Evolutionary conservation across 306 rosid species (phyloP).

Genomic region (Quillaja saponaria): DNA sequence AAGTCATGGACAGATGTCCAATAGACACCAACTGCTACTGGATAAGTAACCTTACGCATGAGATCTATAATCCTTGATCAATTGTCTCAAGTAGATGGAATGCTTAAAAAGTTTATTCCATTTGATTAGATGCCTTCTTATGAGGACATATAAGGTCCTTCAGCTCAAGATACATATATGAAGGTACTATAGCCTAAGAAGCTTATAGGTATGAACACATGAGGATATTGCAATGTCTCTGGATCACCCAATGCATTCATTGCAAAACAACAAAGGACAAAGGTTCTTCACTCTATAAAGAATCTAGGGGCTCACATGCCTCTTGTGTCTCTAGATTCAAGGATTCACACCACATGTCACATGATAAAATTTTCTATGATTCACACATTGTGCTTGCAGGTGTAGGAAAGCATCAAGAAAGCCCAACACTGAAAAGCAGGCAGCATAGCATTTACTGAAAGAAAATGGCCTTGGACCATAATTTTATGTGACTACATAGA

Average conservation of each 20-base stretch:
- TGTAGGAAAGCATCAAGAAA: slow-evolving; percentile 3
- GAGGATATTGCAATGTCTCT: too few species aligned
- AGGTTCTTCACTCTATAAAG: not conserved
- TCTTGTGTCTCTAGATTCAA: not conserved
- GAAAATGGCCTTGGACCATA: not conserved
- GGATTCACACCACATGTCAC: not conserved
- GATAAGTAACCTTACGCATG: not conserved
- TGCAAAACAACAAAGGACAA: slow-evolving; percentile 1
- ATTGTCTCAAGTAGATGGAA: not conserved
- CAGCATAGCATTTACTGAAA: slow-evolving; percentile 3
- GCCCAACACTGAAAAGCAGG: not conserved
- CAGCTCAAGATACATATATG: too few species aligned
- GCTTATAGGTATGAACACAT: too few species aligned
- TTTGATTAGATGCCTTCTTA: not conserved
- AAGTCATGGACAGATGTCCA: too few species aligned
- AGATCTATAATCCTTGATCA: not conserved
- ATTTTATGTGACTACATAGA: not conserved
- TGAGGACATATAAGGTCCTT: too few species aligned
- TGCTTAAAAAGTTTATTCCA: not conserved
- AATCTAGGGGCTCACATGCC: not conserved
- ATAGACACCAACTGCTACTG: not conserved
- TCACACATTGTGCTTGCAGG: not conserved
- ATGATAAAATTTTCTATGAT: too few species aligned
- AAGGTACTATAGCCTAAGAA: too few species aligned
- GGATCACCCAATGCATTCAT: too few species aligned